Evolutionary conservation across 208 protist genomes (phyloP).

Genomic region (Leishmania mexicana): DNA sequence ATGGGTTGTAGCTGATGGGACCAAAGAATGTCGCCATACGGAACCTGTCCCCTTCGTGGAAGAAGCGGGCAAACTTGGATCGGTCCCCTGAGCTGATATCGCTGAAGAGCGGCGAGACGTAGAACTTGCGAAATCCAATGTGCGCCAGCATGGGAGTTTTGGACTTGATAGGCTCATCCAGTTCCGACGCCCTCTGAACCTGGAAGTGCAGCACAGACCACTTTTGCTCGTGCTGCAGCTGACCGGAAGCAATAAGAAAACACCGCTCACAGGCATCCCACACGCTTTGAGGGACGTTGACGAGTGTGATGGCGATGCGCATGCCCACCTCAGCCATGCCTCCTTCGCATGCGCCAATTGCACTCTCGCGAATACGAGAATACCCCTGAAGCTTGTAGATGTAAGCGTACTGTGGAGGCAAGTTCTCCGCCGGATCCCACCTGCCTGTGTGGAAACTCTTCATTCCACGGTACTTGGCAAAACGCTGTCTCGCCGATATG

Average conservation of each 20-base stretch:
- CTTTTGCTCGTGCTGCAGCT: constrained; percentile 91
- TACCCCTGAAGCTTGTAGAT: constrained; percentile 91
- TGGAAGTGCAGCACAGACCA: constrained; percentile 91
- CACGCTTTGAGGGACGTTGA: constrained; percentile 55
- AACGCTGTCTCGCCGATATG: constrained; percentile 84
- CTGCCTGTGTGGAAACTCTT: constrained; percentile 89
- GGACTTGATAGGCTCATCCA: constrained; percentile 88
- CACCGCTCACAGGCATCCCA: constrained; percentile 41
- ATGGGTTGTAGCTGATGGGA: constrained; percentile 86
- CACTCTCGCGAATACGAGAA: constrained; percentile 71
- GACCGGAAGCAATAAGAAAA: constrained; percentile 81
- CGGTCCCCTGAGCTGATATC: constrained; percentile 79
- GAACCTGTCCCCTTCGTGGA: constrained; percentile 83
- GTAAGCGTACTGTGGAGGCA: constrained; percentile 85
- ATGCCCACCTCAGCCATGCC: constrained; percentile 55
- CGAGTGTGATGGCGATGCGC: constrained; percentile 71
- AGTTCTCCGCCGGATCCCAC: constrained; percentile 85
- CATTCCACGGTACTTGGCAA: constrained; percentile 87
- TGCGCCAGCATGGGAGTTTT: constrained; percentile 90
- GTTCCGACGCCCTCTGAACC: constrained; percentile 66
- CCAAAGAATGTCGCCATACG: constrained; percentile 87
- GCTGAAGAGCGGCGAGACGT: constrained; percentile 90
- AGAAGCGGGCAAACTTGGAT: constrained; percentile 88
- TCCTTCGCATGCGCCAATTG: constrained; percentile 60
- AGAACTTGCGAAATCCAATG: constrained; percentile 91